phyloP scores from a whole-genome alignment of 768 basidiomycete genomes.

The Pilatotrama ljubarskyi region DNA sequence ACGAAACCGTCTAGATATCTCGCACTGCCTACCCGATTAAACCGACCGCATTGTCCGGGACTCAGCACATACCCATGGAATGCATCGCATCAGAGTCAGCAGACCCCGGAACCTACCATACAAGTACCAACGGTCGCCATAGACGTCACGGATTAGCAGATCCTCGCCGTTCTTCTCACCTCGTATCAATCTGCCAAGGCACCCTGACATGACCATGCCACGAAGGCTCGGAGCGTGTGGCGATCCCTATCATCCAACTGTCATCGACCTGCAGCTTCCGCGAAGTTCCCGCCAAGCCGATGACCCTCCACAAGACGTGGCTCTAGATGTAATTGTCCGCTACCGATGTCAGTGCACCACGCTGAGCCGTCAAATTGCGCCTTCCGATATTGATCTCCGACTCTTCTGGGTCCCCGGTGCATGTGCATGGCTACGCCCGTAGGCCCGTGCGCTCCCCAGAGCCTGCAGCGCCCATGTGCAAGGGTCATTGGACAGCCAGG shows the following conservation, averaged over 20 bases:
- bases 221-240: background rate
- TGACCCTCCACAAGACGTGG: background rate
- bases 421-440: background rate
- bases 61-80: too few relatives aligned
- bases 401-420: background rate
- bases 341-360: conserved; percentile 11
- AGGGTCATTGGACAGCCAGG: background rate
- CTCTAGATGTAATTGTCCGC: background rate
- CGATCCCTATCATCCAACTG: background rate
- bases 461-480: background rate
- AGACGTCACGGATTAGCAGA: too few relatives aligned
- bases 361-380: conserved; percentile 1
- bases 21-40: too few relatives aligned
- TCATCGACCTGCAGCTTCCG: background rate
- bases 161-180: too few relatives aligned
- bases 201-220: too few relatives aligned
- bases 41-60: too few relatives aligned
- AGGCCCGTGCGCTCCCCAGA: background rate
- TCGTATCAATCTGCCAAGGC: too few relatives aligned
- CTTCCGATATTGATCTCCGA: background rate
- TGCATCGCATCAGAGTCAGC: too few relatives aligned
- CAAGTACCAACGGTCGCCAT: too few relatives aligned
- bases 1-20: too few relatives aligned
- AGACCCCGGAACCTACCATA: too few relatives aligned
- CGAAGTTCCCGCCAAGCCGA: background rate